phyloP scores from a whole-genome alignment of 2,329 filamentous ascomycete species.

The Fusarium tupiense region DNA sequence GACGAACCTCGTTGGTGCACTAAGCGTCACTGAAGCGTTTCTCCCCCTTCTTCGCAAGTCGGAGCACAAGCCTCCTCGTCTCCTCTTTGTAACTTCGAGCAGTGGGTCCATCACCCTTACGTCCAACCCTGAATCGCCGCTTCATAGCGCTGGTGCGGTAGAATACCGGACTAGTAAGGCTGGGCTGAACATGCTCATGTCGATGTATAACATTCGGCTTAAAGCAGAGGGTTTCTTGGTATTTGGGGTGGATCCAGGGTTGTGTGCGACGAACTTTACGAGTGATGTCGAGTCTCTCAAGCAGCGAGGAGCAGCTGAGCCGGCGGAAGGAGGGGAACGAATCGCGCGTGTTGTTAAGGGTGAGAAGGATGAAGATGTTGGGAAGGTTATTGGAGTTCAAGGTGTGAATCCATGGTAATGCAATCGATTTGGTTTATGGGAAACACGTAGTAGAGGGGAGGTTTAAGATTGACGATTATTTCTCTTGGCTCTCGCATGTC shows the following conservation, averaged over 20 bases:
- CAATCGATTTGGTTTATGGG: accelerated
- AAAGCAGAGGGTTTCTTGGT: background rate
- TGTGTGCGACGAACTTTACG: constrained; percentile 11
- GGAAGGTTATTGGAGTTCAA: background rate
- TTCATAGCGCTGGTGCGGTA: background rate
- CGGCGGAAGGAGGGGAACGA: background rate
- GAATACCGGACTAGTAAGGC: constrained; percentile 18
- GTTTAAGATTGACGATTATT: accelerated
- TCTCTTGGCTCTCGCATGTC: too few species aligned
- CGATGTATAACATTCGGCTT: background rate
- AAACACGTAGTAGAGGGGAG: accelerated
- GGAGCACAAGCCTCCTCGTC: background rate
- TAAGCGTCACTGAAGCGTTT: background rate
- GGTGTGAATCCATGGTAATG: background rate
- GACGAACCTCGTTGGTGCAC: constrained; percentile 7
- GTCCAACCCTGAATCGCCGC: background rate
- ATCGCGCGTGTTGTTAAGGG: constrained; percentile 1
- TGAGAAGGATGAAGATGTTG: background rate
- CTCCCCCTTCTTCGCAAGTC: background rate
- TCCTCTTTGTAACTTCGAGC: constrained; percentile 14
- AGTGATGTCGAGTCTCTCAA: background rate
- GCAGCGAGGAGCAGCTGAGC: background rate
- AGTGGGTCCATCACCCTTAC: constrained; percentile 2
- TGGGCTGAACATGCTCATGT: constrained; percentile 17
- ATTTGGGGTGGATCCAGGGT: background rate